Evolutionary conservation across 305 asterid genomes (phyloP).

Genomic region (Solanum hybrid): DNA sequence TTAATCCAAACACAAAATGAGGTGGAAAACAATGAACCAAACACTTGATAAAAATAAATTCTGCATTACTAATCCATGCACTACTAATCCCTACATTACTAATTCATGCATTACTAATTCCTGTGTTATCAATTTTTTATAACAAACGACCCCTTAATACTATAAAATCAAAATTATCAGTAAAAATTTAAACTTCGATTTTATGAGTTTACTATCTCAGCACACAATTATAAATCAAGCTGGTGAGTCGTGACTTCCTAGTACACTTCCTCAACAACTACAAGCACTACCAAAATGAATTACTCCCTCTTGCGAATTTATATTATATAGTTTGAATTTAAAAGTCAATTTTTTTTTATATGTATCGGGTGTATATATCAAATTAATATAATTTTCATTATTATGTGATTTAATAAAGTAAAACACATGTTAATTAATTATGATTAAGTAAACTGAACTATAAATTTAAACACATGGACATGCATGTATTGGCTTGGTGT

Average conservation of each 20-base stretch:
- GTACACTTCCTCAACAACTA: background rate
- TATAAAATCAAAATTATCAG: background rate
- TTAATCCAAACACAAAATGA: no score
- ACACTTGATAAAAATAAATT: no score
- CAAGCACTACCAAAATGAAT: background rate
- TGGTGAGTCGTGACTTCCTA: background rate
- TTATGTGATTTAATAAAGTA: no score
- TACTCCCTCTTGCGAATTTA: background rate
- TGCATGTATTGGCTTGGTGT: background rate
- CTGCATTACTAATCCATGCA: no score
- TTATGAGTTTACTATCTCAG: background rate
- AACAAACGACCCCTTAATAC: background rate
- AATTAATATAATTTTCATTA: no score
- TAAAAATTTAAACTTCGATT: background rate
- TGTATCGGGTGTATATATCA: fast-evolving
- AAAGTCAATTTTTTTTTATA: no score
- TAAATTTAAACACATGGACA: no score
- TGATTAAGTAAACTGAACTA: background rate
- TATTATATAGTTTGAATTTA: background rate
- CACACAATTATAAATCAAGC: background rate
- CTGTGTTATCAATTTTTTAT: no score
- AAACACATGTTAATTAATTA: no score
- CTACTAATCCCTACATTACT: no score
- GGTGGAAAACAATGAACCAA: no score
- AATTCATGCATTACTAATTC: no score